Evolutionary conservation across 1,284 basidiomycete genomes (phyloP), one percentile per base, ranked within the genome.

Genomic region (Ustilago bromivora): DNA sequence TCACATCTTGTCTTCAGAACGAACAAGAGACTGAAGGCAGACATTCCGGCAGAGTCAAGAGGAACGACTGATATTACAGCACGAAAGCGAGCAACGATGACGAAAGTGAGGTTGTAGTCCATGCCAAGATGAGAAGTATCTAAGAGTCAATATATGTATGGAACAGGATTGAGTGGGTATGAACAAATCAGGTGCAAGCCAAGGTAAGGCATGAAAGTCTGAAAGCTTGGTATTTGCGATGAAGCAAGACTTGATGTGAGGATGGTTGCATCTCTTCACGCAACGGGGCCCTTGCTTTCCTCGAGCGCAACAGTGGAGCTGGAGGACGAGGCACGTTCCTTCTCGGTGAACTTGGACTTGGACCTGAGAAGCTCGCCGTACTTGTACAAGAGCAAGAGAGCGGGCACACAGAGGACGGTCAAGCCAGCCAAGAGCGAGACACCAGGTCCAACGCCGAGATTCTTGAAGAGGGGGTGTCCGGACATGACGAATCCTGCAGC

Each of bases 401-500:
- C n/a, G 6, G 65, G 65, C 3, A 67, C 23, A 19, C 55, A 57
- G 1, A 63, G 10, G 17, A 35, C 40, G 0, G 66, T 40, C 35
- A 68, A 43, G 1, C 54, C 66, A 19, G 54, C 66, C 7, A 68
- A n/a, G 6, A 68, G 53, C 19, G 66, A 68, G 15, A 56, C 28
- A 28, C 66, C 66, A 15, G 41, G 41, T 5, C 49, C 53, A 8
- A 60, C 46, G 34, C 53, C 56, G 6, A 67, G 53, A 13, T 61
- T 38, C 31, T 31, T 52, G 53, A 67, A 67, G 15, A 67, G 41
- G 4, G 40, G 66, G 4, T 35, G 59, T 10, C 67, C 47, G 13
- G 57, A 59, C 35, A 75, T 43, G 5, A 75, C 70, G 49, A 80
- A 80, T 10, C 60, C 78, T 2, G 63, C 62, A 0, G 76, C 78